Percentiles rank a stretch among this genome's conserved stretches.
These are phyloP conservation scores for Mucor indicus DNA, from an alignment of 371 early-diverging fungal genomes.

Conservation along the genomic window DNA sequence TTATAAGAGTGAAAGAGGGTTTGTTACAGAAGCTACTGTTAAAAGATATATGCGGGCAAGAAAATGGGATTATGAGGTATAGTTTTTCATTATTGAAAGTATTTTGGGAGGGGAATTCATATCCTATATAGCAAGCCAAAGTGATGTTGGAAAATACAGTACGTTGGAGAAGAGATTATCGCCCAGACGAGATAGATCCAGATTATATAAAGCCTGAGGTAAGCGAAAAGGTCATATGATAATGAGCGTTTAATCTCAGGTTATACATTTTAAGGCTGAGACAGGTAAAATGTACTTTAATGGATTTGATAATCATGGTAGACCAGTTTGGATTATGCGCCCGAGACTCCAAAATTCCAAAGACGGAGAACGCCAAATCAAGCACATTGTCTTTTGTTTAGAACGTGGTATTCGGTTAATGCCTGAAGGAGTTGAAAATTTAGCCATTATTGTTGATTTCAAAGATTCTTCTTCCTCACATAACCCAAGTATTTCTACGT, in stretches of 20 bases:
- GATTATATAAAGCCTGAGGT: conserved; percentile 75
- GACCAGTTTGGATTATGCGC: conserved; percentile 72
- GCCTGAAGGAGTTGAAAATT: conserved; percentile 69
- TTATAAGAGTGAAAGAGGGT: conserved; percentile 48
- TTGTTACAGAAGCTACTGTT: conserved; percentile 55
- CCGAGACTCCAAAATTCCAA: conserved; percentile 80
- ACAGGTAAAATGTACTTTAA: conserved; percentile 82
- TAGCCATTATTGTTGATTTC: conserved; percentile 81
- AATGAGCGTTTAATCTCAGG: too few relatives aligned
- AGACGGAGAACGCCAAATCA: conserved; percentile 72
- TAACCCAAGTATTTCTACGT: conserved; percentile 61
- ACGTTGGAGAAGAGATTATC: conserved; percentile 73
- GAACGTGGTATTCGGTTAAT: conserved; percentile 79
- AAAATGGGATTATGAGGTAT: conserved; percentile 64
- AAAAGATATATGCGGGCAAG: conserved; percentile 77
- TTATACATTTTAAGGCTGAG: conserved; percentile 45
- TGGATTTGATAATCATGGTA: conserved; percentile 72
- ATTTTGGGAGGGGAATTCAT: too few relatives aligned
- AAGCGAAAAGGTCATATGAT: neutral
- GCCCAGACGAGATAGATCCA: conserved; percentile 70
- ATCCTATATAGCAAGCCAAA: conserved; percentile 43
- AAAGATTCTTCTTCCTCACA: conserved; percentile 57
- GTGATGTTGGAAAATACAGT: conserved; percentile 68
- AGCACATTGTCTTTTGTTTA: conserved; percentile 74
- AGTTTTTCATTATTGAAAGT: too few relatives aligned